Evolutionary conservation across 768 basidiomycete species (phyloP), one percentile per base, ranked within the genome.

Genomic region (Terana coerulea): DNA sequence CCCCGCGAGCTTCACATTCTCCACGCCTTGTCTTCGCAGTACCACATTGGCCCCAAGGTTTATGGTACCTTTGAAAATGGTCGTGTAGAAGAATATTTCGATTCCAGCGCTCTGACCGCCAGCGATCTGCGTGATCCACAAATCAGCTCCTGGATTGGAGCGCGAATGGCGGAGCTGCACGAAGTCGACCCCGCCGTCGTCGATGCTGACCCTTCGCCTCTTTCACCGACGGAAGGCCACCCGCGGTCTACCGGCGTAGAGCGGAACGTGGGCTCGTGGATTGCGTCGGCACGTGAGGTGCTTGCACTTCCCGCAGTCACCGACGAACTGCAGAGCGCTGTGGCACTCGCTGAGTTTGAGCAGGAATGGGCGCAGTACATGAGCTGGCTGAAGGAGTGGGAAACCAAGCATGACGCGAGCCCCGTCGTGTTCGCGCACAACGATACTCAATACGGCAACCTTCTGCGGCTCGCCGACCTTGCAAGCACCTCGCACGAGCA

Each of bases 11-110:
- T 98, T 28, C 84, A 86, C 59, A 89, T 84, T 25, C 81, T 99
- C 43, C 91, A 98, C 69, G 73, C 88, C 40, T 85, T 99, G 41
- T 95, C 93, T 22, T 89, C 91, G 9, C 75, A 75, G 53, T 98
- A 94, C 69, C 79, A 78, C 58, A 88, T 99, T 44, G 95, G 94
- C 11, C 94, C 97, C 24, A 80, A 83, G 57, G 82, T 99, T 22
- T 92, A 90, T 64, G 97, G 97, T 39, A 98, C 95, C 1, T 98
- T 98, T 68, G 79, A 82, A 58, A 99, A 98, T 66, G 97, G 97
- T 30, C 85, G 97, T 21, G 73, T 98, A 39, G 97, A 98, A 70
- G 88, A 99, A 68, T 97, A 91, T 69, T 98, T 98, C 66, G 82
- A 94, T 54, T 92, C 92, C 14, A 77, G 83, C 29, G 86, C 93